These are phyloP conservation scores for Ensete ventricosum DNA, from an alignment of 176 grass and related monocot species.

Conservation along the genomic window DNA sequence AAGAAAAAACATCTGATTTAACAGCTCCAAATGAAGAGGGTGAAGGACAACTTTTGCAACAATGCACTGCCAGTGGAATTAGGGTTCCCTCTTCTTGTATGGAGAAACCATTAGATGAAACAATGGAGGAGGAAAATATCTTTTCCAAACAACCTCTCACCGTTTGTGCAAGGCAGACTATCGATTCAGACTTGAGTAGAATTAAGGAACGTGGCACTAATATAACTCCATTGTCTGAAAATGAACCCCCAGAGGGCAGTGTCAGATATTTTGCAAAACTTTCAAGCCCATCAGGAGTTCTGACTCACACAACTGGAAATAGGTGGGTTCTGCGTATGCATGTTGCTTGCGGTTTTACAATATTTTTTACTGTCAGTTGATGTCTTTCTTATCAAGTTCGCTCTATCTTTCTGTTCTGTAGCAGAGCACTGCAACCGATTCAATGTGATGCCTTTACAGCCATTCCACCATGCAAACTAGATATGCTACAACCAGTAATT, in stretches of 20 bases:
- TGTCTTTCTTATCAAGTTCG: background rate
- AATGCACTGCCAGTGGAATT: background rate
- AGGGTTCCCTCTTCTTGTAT: background rate
- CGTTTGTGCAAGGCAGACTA: background rate
- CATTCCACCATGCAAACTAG: slow-evolving; percentile 16
- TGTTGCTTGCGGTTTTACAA: too few relatives aligned
- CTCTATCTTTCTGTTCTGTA: background rate
- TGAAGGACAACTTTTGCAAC: too few relatives aligned
- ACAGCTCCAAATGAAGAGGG: background rate
- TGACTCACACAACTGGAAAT: background rate
- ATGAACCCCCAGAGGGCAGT: too few relatives aligned
- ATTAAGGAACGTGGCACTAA: background rate
- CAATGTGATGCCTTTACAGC: slow-evolving; percentile 13
- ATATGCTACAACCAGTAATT: slow-evolving; percentile 33
- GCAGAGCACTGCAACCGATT: slow-evolving; percentile 24
- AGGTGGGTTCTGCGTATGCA: background rate
- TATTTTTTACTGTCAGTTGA: background rate
- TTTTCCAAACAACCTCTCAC: background rate
- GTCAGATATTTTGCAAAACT: too few relatives aligned
- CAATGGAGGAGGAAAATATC: background rate
- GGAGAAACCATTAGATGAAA: background rate
- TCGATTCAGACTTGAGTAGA: background rate
- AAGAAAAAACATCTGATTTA: background rate
- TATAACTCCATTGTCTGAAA: background rate
- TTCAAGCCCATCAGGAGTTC: too few relatives aligned